Conservation (phyloP, 2,329 filamentous ascomycete genomes). For the Verticillium klebahnii region DNA sequence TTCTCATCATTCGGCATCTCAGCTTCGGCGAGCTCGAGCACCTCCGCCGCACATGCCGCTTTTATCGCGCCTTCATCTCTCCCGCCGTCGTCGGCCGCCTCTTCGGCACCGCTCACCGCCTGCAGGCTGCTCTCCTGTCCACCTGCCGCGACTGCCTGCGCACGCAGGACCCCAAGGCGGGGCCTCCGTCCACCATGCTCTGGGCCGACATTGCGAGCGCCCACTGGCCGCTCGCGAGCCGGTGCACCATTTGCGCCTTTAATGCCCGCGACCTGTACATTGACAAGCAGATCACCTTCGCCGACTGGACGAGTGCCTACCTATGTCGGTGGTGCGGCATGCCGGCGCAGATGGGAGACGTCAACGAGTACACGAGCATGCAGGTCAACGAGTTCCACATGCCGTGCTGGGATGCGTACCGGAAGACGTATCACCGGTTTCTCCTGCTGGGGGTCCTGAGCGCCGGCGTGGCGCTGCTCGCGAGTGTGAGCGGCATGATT, state of each 20-base stretch:
- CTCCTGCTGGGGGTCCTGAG: constrained; percentile 32
- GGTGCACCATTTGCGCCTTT: constrained; percentile 34
- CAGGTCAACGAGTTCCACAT: constrained; percentile 31
- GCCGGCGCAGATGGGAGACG: constrained; percentile 20
- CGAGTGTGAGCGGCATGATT: constrained; percentile 20
- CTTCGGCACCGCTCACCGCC: constrained; percentile 25
- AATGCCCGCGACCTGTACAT: constrained; percentile 27
- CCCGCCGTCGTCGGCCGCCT: constrained; percentile 28
- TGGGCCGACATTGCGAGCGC: background rate
- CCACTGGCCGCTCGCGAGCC: constrained; percentile 31
- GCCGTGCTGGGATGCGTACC: constrained; percentile 32
- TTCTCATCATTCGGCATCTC: constrained; percentile 32
- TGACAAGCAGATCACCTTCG: constrained; percentile 31
- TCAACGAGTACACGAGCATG: background rate
- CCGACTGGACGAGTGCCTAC: constrained; percentile 26
- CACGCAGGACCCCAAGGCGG: constrained; percentile 7
- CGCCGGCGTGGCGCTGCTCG: background rate
- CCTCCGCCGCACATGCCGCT: constrained; percentile 34
- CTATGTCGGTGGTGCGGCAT: constrained; percentile 41
- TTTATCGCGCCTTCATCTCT: constrained; percentile 27
- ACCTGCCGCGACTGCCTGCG: constrained; percentile 36
- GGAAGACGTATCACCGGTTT: constrained; percentile 25
- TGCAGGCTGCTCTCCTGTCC: constrained; percentile 23
- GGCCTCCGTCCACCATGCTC: background rate
- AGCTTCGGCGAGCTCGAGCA: constrained; percentile 38